Conservation (phyloP, 106 monocot genomes). For the Dendrobium huoshanense region DNA sequence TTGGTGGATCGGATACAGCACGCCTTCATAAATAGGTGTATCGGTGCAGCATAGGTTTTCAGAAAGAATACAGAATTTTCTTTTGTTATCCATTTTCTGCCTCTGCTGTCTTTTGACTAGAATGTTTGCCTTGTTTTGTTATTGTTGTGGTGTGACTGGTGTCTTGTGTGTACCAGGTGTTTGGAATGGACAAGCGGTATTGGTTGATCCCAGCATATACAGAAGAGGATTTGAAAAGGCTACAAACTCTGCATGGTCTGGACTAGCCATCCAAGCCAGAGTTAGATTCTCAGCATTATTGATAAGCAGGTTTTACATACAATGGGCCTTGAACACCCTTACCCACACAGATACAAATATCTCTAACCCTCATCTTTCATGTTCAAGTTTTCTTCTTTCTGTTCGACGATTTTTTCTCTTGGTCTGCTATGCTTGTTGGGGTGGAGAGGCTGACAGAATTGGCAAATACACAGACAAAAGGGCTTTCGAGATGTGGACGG, state of each 20-base stretch:
- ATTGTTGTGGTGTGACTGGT: too few relatives aligned
- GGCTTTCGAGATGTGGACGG: too few relatives aligned
- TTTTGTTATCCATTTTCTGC: neutral
- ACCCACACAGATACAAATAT: too few relatives aligned
- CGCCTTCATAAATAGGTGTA: too few relatives aligned
- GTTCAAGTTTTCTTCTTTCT: neutral
- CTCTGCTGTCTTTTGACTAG: neutral
- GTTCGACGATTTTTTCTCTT: neutral
- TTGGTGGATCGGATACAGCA: too few relatives aligned
- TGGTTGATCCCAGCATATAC: slow-evolving; percentile 88
- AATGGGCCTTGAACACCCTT: too few relatives aligned
- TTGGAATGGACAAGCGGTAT: slow-evolving; percentile 77
- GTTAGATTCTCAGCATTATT: slow-evolving; percentile 47
- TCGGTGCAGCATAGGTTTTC: too few relatives aligned
- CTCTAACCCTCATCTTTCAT: too few relatives aligned
- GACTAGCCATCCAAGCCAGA: slow-evolving; percentile 74
- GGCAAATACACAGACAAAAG: neutral
- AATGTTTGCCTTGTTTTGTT: neutral
- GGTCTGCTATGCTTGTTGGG: neutral
- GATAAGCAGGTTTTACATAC: neutral
- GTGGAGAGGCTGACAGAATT: neutral
- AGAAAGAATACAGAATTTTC: too few relatives aligned
- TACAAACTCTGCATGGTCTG: slow-evolving; percentile 77
- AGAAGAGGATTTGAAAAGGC: slow-evolving; percentile 87
- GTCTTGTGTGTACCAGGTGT: slow-evolving; percentile 42